Evolutionary conservation across 1,284 basidiomycete species (phyloP), one percentile per base, ranked within the genome.

Genomic region (Naganishia liquefaciens): DNA sequence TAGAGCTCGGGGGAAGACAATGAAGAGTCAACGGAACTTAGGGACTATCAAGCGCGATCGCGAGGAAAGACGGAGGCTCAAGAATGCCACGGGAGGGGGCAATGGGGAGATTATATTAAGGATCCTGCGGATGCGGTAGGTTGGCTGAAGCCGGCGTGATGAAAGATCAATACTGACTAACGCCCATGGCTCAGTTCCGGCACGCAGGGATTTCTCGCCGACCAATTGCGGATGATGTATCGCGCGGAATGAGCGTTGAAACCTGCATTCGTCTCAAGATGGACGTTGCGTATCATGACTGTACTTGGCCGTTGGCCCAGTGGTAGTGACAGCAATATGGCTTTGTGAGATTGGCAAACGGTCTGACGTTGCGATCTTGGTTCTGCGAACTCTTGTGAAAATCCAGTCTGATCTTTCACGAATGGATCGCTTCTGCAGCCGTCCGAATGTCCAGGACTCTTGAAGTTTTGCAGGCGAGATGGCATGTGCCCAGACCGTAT

Each of bases 41-140:
- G 95, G 95, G 9, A 99, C 96, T 4, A 99, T 99, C 78, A 74
- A 85, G 92, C 68, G 99, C 98, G 83, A 87, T 87, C 75, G 91
- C 93, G 80, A 98, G 95, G 83, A 84, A 86, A 72, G 84, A 91
- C 70, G 85, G 87, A 75, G 68, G 69, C 7, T 87, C 87, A 71
- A 85, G 89, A 66, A 82, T 83, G 46, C 46, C 28, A 37, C 40
- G 1, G 57, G 54, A 19, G 2, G 79, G 81, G 23, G 89, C 71
- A 76, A 78, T 57, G 90, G 89, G 51, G 91, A 97, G 79, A 91
- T 89, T 55, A 94, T 96, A 66, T 86, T 97, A 83, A 83, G 91
- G 63, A 94, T 97, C 71, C 81, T 97, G 54, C 84, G 93, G 39
- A 95, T 97, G 92, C 84, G 92, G 92, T 91, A 72, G 54, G 86